phyloP scores from a whole-genome alignment of 768 basidiomycete genomes.

The Leccinum variicolor region DNA sequence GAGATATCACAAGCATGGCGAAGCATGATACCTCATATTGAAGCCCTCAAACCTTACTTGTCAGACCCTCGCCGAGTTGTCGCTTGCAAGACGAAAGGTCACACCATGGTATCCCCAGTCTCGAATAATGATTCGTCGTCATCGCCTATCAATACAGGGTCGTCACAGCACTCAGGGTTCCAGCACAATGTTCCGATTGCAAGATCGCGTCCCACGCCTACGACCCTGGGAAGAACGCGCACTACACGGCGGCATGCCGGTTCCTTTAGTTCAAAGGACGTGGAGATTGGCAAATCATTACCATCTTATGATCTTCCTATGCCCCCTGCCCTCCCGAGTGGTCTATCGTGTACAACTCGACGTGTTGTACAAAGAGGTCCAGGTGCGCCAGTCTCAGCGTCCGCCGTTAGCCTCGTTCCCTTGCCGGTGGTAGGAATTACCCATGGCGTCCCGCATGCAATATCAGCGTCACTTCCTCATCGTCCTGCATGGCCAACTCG shows the following conservation, averaged over 20 bases:
- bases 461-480: conserved; percentile 13
- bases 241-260: conserved; percentile 82
- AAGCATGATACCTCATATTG: conserved; percentile 65
- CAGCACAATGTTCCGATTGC: conserved; percentile 27
- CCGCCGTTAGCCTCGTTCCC: conserved; percentile 18
- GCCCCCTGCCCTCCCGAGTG: conserved; percentile 26
- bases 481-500: conserved; percentile 10
- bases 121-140: conserved; percentile 23
- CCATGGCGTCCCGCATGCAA: conserved; percentile 2
- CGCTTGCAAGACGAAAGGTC: conserved; percentile 27
- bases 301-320: conserved; percentile 55
- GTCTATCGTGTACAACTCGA: conserved; percentile 32
- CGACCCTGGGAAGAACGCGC: conserved; percentile 41
- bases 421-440: conserved; percentile 3
- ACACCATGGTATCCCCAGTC: conserved; percentile 24
- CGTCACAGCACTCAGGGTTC: conserved; percentile 22
- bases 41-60: conserved; percentile 64
- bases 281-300: conserved; percentile 79
- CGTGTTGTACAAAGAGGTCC: conserved; percentile 51
- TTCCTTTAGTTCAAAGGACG: conserved; percentile 92
- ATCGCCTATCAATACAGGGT: conserved; percentile 25
- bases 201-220: conserved; percentile 27
- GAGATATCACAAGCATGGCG: conserved; percentile 89
- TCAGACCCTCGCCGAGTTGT: conserved; percentile 40
- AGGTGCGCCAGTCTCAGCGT: conserved; percentile 34